Conservation (phyloP, 2,329 filamentous ascomycete genomes). For the Anisogramma anomala region DNA sequence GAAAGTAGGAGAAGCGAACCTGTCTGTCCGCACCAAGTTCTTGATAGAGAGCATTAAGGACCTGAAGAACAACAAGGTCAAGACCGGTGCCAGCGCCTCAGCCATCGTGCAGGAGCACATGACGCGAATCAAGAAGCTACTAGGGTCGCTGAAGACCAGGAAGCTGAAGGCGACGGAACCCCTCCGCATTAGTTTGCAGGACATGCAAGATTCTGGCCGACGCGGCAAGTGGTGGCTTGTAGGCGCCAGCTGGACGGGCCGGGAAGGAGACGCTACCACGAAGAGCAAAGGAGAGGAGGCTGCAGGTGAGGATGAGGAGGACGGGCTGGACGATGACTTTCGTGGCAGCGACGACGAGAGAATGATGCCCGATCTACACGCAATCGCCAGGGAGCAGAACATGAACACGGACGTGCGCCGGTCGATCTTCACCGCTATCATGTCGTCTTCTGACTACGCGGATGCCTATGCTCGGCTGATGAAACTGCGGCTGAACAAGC, state of each 20-base stretch:
- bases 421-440: conserved; percentile 86
- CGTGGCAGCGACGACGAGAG: conserved; percentile 32
- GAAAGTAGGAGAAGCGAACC: conserved; percentile 52
- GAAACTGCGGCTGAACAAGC: conserved; percentile 74
- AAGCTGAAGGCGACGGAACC: conserved; percentile 66
- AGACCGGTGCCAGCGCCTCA: conserved; percentile 59
- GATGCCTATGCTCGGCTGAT: conserved; percentile 71
- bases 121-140: conserved; percentile 74
- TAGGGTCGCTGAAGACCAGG: conserved; percentile 62
- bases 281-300: conserved; percentile 16
- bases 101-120: conserved; percentile 70
- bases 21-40: conserved; percentile 85
- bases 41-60: conserved; percentile 97
- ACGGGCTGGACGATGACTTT: conserved; percentile 19
- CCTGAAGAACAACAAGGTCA: conserved; percentile 86
- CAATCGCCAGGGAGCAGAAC: conserved; percentile 67
- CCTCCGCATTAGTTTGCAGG: conserved; percentile 66
- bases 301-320: conserved; percentile 26
- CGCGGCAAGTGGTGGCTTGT: conserved; percentile 98
- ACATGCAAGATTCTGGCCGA: conserved; percentile 73
- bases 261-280: conserved; percentile 14
- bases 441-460: conserved; percentile 72
- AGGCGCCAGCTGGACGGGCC: conserved; percentile 73
- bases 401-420: conserved; percentile 80
- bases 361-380: conserved; percentile 56